Evolutionary conservation across 2,329 filamentous ascomycete genomes (phyloP).

Genomic region (Aspergillus sp.): DNA sequence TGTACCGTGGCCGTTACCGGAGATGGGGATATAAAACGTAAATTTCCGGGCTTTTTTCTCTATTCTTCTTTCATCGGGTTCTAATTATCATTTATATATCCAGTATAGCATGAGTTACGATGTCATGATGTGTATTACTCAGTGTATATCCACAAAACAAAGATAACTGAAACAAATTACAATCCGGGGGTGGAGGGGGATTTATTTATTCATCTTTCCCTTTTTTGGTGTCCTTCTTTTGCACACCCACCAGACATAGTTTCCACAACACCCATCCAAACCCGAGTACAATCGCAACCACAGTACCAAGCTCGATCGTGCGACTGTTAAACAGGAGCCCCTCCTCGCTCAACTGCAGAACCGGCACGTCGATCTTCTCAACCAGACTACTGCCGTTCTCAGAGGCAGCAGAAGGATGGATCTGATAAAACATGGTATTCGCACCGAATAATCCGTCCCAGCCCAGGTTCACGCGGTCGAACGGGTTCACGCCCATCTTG

Average conservation of each 20-base stretch:
- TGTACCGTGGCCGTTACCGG: constrained; percentile 20
- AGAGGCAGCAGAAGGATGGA: constrained; percentile 44
- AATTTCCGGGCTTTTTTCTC: too few species aligned
- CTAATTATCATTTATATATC: too few species aligned
- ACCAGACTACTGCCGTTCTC: constrained; percentile 32
- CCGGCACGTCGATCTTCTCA: constrained; percentile 55
- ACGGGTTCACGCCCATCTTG: constrained; percentile 69
- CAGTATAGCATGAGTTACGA: neutral
- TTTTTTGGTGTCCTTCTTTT: constrained; percentile 10
- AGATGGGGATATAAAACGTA: constrained; percentile 17
- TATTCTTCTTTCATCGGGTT: too few species aligned
- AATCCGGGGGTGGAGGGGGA: neutral
- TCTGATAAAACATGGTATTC: constrained; percentile 75
- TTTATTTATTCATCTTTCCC: constrained; percentile 21
- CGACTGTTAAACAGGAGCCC: constrained; percentile 32
- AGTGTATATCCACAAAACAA: neutral
- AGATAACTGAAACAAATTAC: constrained; percentile 2
- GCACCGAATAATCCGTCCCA: constrained; percentile 74
- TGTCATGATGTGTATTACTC: neutral
- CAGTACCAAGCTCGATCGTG: constrained; percentile 48
- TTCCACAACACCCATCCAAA: constrained; percentile 64
- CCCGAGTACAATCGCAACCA: constrained; percentile 52
- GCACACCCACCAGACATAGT: constrained; percentile 29
- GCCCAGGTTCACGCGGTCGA: constrained; percentile 75
- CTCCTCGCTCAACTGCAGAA: constrained; percentile 49